Conservation (phyloP, 2,329 filamentous ascomycete genomes). For the Trichophyton rubrum region DNA sequence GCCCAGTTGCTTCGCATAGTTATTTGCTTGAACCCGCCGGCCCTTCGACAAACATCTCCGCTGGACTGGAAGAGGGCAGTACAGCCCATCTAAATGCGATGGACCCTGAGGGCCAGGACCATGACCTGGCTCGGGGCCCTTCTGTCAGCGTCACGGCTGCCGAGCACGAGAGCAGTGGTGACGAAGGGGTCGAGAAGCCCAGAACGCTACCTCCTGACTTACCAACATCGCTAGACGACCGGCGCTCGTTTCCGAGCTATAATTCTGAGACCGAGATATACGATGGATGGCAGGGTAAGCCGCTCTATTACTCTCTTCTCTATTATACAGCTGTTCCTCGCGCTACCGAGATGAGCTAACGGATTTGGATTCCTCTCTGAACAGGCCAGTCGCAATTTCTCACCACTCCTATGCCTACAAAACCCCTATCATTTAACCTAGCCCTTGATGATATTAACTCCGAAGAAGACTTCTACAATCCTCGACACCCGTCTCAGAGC, state of each 20-base stretch:
- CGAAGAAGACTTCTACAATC: constrained; percentile 44
- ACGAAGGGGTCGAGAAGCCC: constrained; percentile 13
- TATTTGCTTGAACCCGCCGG: not conserved
- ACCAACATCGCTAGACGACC: constrained; percentile 82
- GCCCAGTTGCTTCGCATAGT: not conserved
- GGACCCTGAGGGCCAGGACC: constrained; percentile 24
- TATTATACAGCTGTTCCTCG: not conserved
- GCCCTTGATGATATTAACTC: constrained; percentile 66
- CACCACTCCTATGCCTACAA: constrained; percentile 70
- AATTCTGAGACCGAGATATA: constrained; percentile 91
- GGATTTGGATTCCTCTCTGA: not conserved
- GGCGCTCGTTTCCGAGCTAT: constrained; percentile 54
- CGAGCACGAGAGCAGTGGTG: constrained; percentile 1
- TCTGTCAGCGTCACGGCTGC: not conserved
- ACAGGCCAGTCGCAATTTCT: constrained; percentile 91
- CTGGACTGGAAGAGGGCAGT: not conserved
- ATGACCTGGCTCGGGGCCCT: constrained; percentile 17
- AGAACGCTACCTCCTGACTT: constrained; percentile 64
- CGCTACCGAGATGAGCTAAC: not conserved
- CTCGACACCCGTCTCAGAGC: constrained; percentile 18
- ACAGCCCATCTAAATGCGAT: constrained; percentile 15
- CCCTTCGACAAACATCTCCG: not conserved
- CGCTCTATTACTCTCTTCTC: not conserved
- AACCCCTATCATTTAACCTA: constrained; percentile 74
- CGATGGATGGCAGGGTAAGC: constrained; percentile 90